Conservation (phyloP, 2,329 filamentous ascomycete species). For the Moelleriella libera region DNA sequence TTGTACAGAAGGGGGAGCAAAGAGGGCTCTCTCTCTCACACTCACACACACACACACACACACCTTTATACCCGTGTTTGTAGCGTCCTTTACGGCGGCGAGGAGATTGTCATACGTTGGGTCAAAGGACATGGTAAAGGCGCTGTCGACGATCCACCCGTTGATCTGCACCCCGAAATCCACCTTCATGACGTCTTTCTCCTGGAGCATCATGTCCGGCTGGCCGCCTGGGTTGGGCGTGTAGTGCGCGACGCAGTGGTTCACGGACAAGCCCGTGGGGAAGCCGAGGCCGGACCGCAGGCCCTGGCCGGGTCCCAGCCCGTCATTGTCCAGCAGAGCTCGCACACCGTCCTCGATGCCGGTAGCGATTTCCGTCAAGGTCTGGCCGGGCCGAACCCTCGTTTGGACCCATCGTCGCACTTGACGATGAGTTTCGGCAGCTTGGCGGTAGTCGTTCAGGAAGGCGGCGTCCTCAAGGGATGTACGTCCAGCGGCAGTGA, state of each 20-base stretch:
- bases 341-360: constrained; percentile 78
- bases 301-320: constrained; percentile 64
- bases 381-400: constrained; percentile 68
- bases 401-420: constrained; percentile 73
- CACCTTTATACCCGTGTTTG: constrained; percentile 41
- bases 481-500: neutral
- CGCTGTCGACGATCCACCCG: constrained; percentile 67
- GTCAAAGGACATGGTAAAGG: constrained; percentile 68
- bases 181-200: constrained; percentile 69
- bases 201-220: constrained; percentile 43
- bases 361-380: constrained; percentile 68
- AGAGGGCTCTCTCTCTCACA: neutral
- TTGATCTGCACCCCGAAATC: constrained; percentile 74
- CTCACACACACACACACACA: too few relatives aligned
- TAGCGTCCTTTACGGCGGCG: constrained; percentile 59
- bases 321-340: constrained; percentile 61
- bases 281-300: constrained; percentile 74
- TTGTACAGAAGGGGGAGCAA: neutral
- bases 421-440: constrained; percentile 79
- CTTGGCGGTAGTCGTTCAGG: constrained; percentile 67
- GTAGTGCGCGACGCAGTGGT: constrained; percentile 77
- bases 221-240: constrained; percentile 80
- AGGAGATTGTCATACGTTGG: constrained; percentile 62
- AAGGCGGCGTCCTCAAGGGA: constrained; percentile 35
- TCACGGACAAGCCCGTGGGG: constrained; percentile 69